Base-by-base conservation (phyloP, 1,139 yeast genomes). In the Geotrichum citri-aurantii region DNA sequence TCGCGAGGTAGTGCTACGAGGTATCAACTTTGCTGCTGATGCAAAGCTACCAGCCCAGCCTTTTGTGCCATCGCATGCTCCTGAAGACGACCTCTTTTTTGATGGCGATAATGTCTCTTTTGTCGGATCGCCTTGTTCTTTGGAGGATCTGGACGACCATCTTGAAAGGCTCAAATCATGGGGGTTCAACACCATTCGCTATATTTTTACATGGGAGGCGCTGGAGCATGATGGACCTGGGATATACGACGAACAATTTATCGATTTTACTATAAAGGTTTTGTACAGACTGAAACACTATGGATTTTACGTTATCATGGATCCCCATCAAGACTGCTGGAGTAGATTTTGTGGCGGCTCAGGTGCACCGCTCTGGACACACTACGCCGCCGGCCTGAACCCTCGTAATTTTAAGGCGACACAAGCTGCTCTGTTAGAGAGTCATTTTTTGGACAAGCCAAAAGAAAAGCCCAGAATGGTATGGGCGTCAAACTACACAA, bases 271-370 rank as follows among this genome's bases (percentile, higher is more conserved):
- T 1, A 76, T 85, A 29, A 76, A 82, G 58, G 76, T 89, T 21
- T 71, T 91, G 58, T 75, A 78, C 59, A 79, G 83, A 17, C 78
- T 88, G 21, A 77, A 81, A 48, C 71, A 78, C n/a, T 75, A 85
- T 24, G 96, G 95, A 0, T 70, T 91, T 24, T 88, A 87, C 66
- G 90, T 89, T 11, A 84, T 88, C 63, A 72, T 91, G 64, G 97
- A 91, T 68, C 87, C 93, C 1, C 97, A 91, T 69, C 97, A 91
- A 70, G 97, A 91, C 70, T 93, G 85, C 24, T 91, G 97, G 97
- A 85, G 93, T 2, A 77, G 97, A 57, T 87, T 78, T 68, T 77
- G 84, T 26, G 97, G 97, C 14, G 97, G 97, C 4, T 84, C 91
- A 60, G 97, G 97, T 21, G 96, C 97, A 2, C 97, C 97, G 0